Percentiles rank a stretch among this genome's conserved stretches.
These are phyloP conservation scores for Aschersonia sp. DNA, from an alignment of 2,329 filamentous ascomycete species.

Conservation along the genomic window DNA sequence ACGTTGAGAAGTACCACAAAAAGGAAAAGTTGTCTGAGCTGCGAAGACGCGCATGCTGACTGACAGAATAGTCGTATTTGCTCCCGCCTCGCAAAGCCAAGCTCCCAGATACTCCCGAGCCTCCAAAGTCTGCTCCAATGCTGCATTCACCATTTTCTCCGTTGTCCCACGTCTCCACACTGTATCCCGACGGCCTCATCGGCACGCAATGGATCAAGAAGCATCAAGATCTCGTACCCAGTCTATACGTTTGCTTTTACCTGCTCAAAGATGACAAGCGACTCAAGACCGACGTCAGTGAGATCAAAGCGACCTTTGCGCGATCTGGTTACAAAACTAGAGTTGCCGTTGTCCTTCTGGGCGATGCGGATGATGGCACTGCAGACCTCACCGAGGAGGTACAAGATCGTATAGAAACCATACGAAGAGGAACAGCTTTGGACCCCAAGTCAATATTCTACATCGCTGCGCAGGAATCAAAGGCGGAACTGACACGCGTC, in stretches of 20 bases:
- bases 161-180: conserved; percentile 63
- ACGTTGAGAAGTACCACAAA: conserved; percentile 20
- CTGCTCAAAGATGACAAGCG: conserved; percentile 69
- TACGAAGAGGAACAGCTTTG: conserved; percentile 64
- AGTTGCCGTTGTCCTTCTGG: conserved; percentile 51
- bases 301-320: conserved; percentile 51
- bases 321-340: conserved; percentile 65
- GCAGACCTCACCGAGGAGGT: conserved; percentile 46
- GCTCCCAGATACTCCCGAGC: conserved; percentile 35
- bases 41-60: conserved; percentile 10
- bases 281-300: conserved; percentile 75
- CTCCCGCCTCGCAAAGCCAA: conserved; percentile 43
- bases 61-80: conserved; percentile 29
- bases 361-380: conserved; percentile 12
- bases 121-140: conserved; percentile 32
- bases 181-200: conserved; percentile 85
- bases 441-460: conserved; percentile 81
- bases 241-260: conserved; percentile 71
- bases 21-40: not conserved
- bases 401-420: conserved; percentile 59
- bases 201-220: conserved; percentile 74
- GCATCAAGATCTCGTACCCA: conserved; percentile 73
- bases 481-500: conserved; percentile 58
- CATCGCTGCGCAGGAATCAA: conserved; percentile 58
- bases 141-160: conserved; percentile 88